Base-by-base conservation (phyloP, 805 yeast species). In the Metahyphopichia silvanorum region DNA sequence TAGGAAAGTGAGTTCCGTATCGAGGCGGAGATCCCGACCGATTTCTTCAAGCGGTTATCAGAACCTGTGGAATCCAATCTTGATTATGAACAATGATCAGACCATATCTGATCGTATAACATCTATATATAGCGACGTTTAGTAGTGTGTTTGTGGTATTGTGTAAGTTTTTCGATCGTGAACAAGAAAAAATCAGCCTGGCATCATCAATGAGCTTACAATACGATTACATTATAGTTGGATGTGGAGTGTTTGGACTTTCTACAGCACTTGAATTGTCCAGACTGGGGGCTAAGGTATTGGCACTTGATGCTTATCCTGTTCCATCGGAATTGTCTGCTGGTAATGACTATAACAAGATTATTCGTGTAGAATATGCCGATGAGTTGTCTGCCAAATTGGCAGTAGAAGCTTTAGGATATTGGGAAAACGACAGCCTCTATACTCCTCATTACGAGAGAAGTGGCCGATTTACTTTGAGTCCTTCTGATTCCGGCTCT, bases 161-260 rank as follows among this genome's bases (percentile, higher is more conserved):
- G n/a, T n/a, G n/a, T n/a, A n/a, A n/a, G n/a, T n/a, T n/a, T n/a
- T n/a, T n/a, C n/a, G n/a, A n/a, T n/a, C n/a, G n/a, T n/a, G n/a
- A n/a, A n/a, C n/a, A n/a, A n/a, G n/a, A n/a, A n/a, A n/a, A n/a
- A n/a, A n/a, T n/a, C n/a, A n/a, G n/a, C n/a, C n/a, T n/a, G n/a
- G n/a, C n/a, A n/a, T n/a, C n/a, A n/a, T n/a, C n/a, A n/a, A n/a
- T n/a, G n/a, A n/a, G n/a, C n/a, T n/a, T n/a, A n/a, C n/a, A n/a
- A n/a, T n/a, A n/a, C n/a, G 25, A 23, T 10, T 34, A 38, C 6
- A 11, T 43, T 14, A 31, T 43, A 3, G 49, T 67, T 12, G 74
- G 74, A 2, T 66, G 70, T 43, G 75, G 76, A 2, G 69, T 67
- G 2, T 67, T 68, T 50, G 76, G 76, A 1, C 58, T 71, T 1